Conservation (phyloP, 192 early-diverging fungal genomes). For the Backusella westeae region DNA sequence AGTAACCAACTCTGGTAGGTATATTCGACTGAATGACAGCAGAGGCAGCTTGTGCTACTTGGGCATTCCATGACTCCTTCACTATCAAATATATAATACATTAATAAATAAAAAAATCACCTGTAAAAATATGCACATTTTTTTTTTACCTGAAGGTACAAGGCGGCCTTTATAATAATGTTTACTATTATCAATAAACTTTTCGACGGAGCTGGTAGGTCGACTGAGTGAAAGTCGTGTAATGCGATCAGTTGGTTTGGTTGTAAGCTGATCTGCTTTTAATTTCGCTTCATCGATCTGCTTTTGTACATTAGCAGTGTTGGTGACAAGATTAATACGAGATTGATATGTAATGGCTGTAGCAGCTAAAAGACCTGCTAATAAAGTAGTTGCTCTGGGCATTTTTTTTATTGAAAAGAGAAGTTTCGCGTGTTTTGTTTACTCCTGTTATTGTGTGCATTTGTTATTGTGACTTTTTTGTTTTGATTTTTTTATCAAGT, state of each 20-base stretch:
- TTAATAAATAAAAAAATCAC: not conserved
- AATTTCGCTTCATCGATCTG: not conserved
- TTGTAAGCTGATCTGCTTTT: not conserved
- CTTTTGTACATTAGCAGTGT: slow-evolving; percentile 7
- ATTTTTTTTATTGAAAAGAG: not conserved
- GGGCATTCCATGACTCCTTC: slow-evolving; percentile 11
- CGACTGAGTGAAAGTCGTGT: not conserved
- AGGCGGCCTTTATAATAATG: slow-evolving; percentile 9
- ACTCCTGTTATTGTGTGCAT: not conserved
- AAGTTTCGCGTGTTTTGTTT: not conserved
- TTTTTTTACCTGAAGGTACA: slow-evolving; percentile 13
- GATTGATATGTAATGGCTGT: slow-evolving; percentile 10
- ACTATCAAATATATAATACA: not conserved
- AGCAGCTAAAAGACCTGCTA: not conserved
- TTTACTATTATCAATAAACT: slow-evolving; percentile 8
- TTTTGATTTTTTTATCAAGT: not conserved
- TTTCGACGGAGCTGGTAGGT: slow-evolving; percentile 4
- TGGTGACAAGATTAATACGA: not conserved
- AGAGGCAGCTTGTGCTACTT: not conserved
- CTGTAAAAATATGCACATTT: not conserved
- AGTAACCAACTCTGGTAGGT: not conserved
- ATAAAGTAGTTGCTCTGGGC: not conserved
- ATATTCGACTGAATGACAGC: slow-evolving; percentile 6
- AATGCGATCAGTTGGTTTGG: not conserved
- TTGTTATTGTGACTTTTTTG: not conserved